These are phyloP conservation scores for Cladophialophora immunda DNA, from an alignment of 2,329 filamentous ascomycete species.

Conservation along the genomic window DNA sequence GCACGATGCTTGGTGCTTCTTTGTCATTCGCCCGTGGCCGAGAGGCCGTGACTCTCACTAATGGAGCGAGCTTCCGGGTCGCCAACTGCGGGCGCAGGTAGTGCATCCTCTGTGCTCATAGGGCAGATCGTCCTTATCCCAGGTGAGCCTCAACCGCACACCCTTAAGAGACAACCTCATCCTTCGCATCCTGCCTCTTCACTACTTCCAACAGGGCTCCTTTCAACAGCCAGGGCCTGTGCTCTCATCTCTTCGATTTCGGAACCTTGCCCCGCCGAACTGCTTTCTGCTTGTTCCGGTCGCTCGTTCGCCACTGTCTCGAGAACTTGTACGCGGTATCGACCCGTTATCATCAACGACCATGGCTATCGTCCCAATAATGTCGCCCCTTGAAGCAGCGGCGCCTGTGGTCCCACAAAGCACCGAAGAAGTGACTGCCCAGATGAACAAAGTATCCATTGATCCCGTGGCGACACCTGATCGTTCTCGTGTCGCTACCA, in stretches of 20 bases:
- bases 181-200: slow-evolving; percentile 8
- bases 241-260: background rate
- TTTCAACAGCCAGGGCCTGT: background rate
- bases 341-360: background rate
- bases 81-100: background rate
- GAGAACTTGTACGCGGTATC: background rate
- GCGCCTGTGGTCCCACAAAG: background rate
- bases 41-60: background rate
- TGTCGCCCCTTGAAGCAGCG: slow-evolving; percentile 19
- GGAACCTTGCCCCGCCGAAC: background rate
- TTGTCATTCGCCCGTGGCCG: background rate
- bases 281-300: background rate
- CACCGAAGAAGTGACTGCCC: slow-evolving; percentile 23
- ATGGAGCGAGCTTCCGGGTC: background rate
- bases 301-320: background rate
- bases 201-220: background rate
- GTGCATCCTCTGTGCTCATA: no score
- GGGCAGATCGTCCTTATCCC: background rate
- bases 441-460: slow-evolving; percentile 31
- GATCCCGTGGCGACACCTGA: slow-evolving; percentile 7
- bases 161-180: slow-evolving; percentile 3
- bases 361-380: slow-evolving; percentile 37
- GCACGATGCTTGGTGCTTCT: background rate
- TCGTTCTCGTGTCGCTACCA: slow-evolving; percentile 46
- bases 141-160: slow-evolving; percentile 12